Evolutionary conservation across 2,329 filamentous ascomycete genomes (phyloP), one percentile per base, ranked within the genome.

Genomic region (Cadophora sp.): DNA sequence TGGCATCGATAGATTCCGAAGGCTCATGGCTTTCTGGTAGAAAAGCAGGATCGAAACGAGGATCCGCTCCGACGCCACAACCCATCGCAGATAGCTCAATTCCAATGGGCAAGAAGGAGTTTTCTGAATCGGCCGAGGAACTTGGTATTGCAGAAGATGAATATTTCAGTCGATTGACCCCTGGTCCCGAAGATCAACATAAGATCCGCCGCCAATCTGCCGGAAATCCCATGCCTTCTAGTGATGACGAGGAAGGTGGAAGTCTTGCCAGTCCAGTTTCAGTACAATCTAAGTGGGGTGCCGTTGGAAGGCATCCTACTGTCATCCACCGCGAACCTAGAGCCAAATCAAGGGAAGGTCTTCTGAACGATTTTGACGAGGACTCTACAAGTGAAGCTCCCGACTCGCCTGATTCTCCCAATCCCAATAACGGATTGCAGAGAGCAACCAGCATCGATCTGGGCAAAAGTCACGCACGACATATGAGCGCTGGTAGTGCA

Each of bases 1-100:
- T 98, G 20, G 96, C 94, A 1, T 97, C 94, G 0, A 93, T 98
- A 67, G 96, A 97, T 76, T 97, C 94, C 0, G 96, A 99, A 81
- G 96, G 87, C 4, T 97, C 94, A 0, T 99, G 96, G 96, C 88
- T 99, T 53, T 96, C 94, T 3, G 94, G 95, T 18, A 89, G 90
- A 65, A 79, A 80, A 71, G 65, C 81, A 70, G 80, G 79, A 59
- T 84, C 83, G 71, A 83, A 82, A 74, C 79, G 82, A 70, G 78
- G 80, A 36, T 82, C 83, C 71, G 75, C 82, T 65, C 77, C 83
- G 76, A 78, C 87, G 76, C 74, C 82, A 70, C 55, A 74, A 67
- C 22, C 74, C 70, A 73, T 79, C 30, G 80, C 78, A 39, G 79
- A 78, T 41, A 83, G 80, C 59, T 76, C 80, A 56, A 79, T 77